Base-by-base conservation (phyloP, 2,329 filamentous ascomycete genomes). In the Raffaelea ambrosiae region DNA sequence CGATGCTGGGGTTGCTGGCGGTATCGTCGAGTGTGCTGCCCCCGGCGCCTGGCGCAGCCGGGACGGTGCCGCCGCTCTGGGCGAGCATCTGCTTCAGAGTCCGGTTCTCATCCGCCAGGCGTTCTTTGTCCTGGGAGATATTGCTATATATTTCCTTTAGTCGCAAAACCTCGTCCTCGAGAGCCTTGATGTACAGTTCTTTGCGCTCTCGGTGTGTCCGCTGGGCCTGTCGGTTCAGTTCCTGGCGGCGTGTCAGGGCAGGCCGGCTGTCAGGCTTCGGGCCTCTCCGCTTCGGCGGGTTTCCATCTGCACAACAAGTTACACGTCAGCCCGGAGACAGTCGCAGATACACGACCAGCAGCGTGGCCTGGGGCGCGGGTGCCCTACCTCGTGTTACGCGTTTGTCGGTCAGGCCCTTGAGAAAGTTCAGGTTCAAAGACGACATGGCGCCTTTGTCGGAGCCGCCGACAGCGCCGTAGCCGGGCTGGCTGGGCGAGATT, bases 211-310 rank as follows among this genome's bases (percentile, higher is more conserved):
- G 88, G 66, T 98, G 93, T 18, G 93, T 97, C 61, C 93, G 95
- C 61, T 47, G 93, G 26, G 93, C 93, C 69, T 97, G 91, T 54
- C 93, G 81, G 63, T 97, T 97, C 52, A 97, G 71, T 65, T 97
- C 91, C 63, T 97, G 93, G 54, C 91, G 81, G 53, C 91, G 78
- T 19, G 91, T 97, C 59, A 95, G 70, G 40, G 93, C 91, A 18
- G 93, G 93, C 63, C 95, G 96, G 71, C 86, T 94, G 64, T 97
- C 93, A 19, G 93, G 93, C 64, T 97, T 97, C 0, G 93, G 93
- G 1, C 93, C 93, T 65, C 93, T 81, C 55, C 88, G 81, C 69
- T 97, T 98, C 3, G 88, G 81, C 9, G 85, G 76, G 60, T 93
- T 84, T 41, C 88, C 90, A 71, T 95, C 90, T 84, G 59, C 29